These are phyloP conservation scores for Papiliotrema laurentii DNA, from an alignment of 1,284 basidiomycete species.

Conservation along the genomic window DNA sequence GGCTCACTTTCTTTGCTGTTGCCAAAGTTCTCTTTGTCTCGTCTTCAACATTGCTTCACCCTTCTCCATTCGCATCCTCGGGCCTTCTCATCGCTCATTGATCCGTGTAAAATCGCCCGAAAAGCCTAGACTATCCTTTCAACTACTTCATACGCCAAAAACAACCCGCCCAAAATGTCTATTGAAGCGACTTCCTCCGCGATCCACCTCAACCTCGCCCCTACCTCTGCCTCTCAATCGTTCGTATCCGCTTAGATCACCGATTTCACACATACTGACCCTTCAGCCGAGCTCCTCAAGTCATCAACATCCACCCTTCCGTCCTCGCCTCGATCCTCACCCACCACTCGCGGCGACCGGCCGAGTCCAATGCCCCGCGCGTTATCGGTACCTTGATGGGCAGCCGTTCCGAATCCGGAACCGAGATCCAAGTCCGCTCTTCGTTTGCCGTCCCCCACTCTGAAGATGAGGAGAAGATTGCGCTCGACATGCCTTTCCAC, in stretches of 20 bases:
- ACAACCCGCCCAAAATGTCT: constrained; percentile 32
- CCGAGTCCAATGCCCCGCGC: constrained; percentile 57
- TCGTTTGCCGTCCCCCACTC: constrained; percentile 86
- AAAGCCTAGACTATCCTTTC: background rate
- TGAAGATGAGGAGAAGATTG: constrained; percentile 86
- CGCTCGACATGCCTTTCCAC: constrained; percentile 95
- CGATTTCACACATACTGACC: background rate
- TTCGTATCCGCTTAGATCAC: constrained; percentile 7
- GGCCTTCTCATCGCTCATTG: background rate
- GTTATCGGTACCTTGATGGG: constrained; percentile 97
- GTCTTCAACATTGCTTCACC: background rate
- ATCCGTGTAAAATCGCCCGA: constrained; percentile 1
- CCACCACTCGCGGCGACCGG: constrained; percentile 88
- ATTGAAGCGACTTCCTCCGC: constrained; percentile 45
- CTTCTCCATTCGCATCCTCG: background rate
- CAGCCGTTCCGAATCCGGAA: constrained; percentile 63
- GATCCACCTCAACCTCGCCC: constrained; percentile 45
- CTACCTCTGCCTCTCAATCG: constrained; percentile 36
- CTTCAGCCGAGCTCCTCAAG: constrained; percentile 59
- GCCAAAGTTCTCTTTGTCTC: constrained; percentile 4
- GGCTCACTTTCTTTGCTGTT: constrained; percentile 3
- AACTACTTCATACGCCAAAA: no score
- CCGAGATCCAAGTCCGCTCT: constrained; percentile 66
- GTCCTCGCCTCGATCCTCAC: constrained; percentile 94
- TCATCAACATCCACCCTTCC: constrained; percentile 81